These are phyloP conservation scores for Theobroma cacao DNA, from an alignment of 345 rosid species.

Conservation along the genomic window DNA sequence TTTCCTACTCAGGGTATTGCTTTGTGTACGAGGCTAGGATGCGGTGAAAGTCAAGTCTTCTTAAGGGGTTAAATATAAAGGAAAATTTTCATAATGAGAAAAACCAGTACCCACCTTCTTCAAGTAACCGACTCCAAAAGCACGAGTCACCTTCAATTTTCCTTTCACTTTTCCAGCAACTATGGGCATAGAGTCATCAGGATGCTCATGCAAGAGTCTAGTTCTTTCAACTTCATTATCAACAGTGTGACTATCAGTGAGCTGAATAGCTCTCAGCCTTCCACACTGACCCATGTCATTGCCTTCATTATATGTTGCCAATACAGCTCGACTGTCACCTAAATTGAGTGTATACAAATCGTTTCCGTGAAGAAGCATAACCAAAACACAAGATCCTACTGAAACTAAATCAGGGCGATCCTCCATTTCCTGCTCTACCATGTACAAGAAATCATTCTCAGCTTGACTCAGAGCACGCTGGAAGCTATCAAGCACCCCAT, in stretches of 20 bases:
- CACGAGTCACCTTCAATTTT: constrained; percentile 91
- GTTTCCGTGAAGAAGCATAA: constrained; percentile 74
- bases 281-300: constrained; percentile 22
- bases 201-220: constrained; percentile 67
- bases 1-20: background rate
- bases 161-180: constrained; percentile 86
- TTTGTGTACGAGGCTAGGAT: background rate
- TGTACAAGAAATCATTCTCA: constrained; percentile 76
- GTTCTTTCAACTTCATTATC: constrained; percentile 76
- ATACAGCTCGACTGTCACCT: constrained; percentile 93
- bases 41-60: background rate
- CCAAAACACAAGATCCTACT: constrained; percentile 87
- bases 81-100: background rate
- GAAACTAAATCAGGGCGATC: constrained; percentile 97
- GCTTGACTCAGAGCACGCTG: constrained; percentile 75
- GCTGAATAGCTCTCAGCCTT: constrained; percentile 75
- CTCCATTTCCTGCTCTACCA: constrained; percentile 99
- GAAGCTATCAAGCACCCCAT: constrained; percentile 73
- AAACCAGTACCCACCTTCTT: constrained; percentile 55
- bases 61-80: background rate
- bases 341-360: constrained; percentile 75
- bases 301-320: constrained; percentile 58
- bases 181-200: constrained; percentile 70
- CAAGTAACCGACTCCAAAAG: constrained; percentile 91
- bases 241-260: constrained; percentile 80